Percentiles rank a stretch among this genome's conserved stretches.
phyloP scores from a whole-genome alignment of 2,329 filamentous ascomycete species.

The Neophaeococcomyces aloes region DNA sequence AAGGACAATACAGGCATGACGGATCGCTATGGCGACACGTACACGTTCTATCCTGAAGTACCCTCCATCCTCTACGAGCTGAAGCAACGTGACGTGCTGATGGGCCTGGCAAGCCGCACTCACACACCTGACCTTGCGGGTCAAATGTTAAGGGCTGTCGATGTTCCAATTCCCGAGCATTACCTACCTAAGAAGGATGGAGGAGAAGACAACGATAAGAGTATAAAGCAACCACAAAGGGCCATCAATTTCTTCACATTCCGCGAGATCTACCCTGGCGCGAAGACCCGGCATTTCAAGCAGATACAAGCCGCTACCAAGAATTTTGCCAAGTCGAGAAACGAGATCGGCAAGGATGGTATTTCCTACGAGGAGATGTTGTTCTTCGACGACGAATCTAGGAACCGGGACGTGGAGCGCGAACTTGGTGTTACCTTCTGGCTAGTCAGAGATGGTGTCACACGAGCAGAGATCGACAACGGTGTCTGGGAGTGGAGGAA shows the following conservation, averaged over 20 bases:
- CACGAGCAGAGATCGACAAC: conserved; percentile 62
- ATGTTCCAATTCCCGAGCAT: conserved; percentile 40
- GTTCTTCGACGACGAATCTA: conserved; percentile 86
- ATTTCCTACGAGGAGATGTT: conserved; percentile 74
- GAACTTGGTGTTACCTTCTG: conserved; percentile 73
- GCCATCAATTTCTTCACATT: conserved; percentile 46
- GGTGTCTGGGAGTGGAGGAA: conserved; percentile 74
- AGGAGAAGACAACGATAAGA: conserved; percentile 52
- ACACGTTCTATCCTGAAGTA: conserved; percentile 60
- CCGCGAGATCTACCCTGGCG: conserved; percentile 57
- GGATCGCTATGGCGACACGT: conserved; percentile 51
- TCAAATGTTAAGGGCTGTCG: conserved; percentile 67
- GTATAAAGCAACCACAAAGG: conserved; percentile 25
- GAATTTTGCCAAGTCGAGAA: conserved; percentile 34
- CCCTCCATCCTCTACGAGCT: conserved; percentile 56
- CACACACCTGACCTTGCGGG: conserved; percentile 66
- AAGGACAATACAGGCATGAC: conserved; percentile 13
- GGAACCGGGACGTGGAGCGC: conserved; percentile 70
- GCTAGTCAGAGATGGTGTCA: conserved; percentile 69
- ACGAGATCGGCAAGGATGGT: conserved; percentile 22
- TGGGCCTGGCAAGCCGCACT: conserved; percentile 74
- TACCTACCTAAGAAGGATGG: conserved; percentile 57
- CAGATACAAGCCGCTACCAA: conserved; percentile 49
- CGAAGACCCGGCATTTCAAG: conserved; percentile 78
- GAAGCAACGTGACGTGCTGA: conserved; percentile 40